Conservation (phyloP, 2,329 filamentous ascomycete species). For the Fonsecaea nubica region DNA sequence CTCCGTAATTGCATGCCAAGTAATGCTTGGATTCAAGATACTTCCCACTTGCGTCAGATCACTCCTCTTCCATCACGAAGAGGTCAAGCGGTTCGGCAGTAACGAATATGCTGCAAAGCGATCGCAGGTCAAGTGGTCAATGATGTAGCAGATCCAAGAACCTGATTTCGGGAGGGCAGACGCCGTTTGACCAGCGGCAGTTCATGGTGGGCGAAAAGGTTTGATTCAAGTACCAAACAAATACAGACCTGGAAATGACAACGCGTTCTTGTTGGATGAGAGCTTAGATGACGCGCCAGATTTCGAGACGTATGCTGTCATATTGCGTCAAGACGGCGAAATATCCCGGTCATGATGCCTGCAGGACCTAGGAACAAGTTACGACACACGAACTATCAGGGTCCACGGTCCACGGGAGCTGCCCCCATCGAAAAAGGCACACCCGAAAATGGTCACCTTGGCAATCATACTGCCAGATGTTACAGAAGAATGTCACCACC, state of each 20-base stretch:
- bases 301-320: constrained; percentile 7
- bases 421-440: not conserved
- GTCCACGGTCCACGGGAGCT: not conserved
- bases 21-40: not conserved
- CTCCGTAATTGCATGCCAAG: not conserved
- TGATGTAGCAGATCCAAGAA: not conserved
- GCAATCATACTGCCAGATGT: not conserved
- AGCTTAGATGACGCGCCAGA: not conserved
- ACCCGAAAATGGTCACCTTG: not conserved
- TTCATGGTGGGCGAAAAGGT: not conserved
- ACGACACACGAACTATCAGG: constrained; percentile 3
- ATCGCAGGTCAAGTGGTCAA: not conserved
- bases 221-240: constrained; percentile 3
- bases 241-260: constrained; percentile 7
- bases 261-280: constrained; percentile 8
- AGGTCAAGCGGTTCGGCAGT: not conserved
- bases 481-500: not conserved
- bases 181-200: not conserved
- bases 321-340: constrained; percentile 22
- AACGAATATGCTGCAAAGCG: not conserved
- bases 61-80: not conserved
- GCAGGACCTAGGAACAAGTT: not conserved
- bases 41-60: not conserved
- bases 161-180: not conserved
- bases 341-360: constrained; percentile 1